A percentile compares a stretch with the other conserved stretches of the same genome.
Evolutionary conservation across 306 rosid species (phyloP).

Genomic region (Cicer yamashitae): DNA sequence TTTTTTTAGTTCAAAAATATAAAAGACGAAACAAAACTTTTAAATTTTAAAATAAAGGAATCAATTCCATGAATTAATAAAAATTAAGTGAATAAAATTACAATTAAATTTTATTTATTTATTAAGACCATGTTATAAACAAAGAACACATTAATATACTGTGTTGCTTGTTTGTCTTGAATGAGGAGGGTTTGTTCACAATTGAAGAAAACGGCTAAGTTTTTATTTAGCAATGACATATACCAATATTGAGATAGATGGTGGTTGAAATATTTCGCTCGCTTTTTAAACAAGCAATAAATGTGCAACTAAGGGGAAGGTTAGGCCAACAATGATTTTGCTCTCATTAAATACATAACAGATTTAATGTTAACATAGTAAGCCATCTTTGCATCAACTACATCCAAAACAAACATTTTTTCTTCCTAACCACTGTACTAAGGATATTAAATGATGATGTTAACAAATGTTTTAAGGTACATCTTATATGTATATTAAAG

Average conservation of each 20-base stretch:
- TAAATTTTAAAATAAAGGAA: too few species aligned
- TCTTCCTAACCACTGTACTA: too few species aligned
- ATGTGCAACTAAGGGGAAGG: constrained; percentile 50
- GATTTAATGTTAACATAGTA: constrained; percentile 35
- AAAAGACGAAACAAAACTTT: too few species aligned
- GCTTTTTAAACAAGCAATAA: constrained; percentile 64
- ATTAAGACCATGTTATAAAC: constrained; percentile 22
- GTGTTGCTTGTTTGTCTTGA: constrained; percentile 5
- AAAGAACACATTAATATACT: constrained; percentile 19
- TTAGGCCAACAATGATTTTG: constrained; percentile 75
- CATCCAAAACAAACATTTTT: too few species aligned
- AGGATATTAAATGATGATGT: too few species aligned
- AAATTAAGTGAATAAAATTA: too few species aligned
- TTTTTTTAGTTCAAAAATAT: too few species aligned
- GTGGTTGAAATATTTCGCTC: constrained; percentile 62
- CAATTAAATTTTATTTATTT: too few species aligned
- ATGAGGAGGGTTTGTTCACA: constrained; percentile 46
- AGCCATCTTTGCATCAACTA: too few species aligned
- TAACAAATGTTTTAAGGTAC: too few species aligned
- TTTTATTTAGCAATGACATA: constrained; percentile 35
- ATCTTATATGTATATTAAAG: too few species aligned
- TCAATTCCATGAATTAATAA: too few species aligned
- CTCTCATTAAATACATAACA: constrained; percentile 48
- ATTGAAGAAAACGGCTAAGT: constrained; percentile 61
- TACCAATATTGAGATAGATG: constrained; percentile 51